phyloP scores from a whole-genome alignment of 2,329 filamentous ascomycete genomes.

The Biscogniauxia sp. region DNA sequence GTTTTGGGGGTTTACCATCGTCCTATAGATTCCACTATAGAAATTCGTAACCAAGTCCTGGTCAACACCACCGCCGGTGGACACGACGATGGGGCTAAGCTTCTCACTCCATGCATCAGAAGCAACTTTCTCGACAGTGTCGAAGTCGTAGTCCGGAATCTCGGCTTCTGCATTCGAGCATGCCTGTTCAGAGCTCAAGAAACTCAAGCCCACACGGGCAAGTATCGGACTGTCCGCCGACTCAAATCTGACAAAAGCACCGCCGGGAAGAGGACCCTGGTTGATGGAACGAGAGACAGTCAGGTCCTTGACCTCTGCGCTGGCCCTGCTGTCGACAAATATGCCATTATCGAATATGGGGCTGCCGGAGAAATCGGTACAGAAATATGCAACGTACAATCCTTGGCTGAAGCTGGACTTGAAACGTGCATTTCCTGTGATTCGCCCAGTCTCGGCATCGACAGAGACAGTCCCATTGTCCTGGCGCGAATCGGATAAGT shows the following conservation, averaged over 20 bases:
- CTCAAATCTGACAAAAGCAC: conserved; percentile 63
- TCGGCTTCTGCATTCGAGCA: conserved; percentile 67
- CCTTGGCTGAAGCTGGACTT: conserved; percentile 64
- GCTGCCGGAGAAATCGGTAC: conserved; percentile 63
- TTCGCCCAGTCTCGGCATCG: conserved; percentile 53
- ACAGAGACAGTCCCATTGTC: conserved; percentile 57
- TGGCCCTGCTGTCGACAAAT: conserved; percentile 57
- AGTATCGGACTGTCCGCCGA: conserved; percentile 50
- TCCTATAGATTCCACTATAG: conserved; percentile 71
- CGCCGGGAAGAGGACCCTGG: conserved; percentile 55
- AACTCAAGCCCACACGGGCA: conserved; percentile 67
- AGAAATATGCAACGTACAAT: conserved; percentile 60
- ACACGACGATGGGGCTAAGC: conserved; percentile 55
- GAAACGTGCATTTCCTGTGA: conserved; percentile 63
- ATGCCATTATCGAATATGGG: conserved; percentile 58
- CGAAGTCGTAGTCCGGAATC: conserved; percentile 67
- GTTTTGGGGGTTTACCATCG: conserved; percentile 70
- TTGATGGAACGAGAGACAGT: conserved; percentile 50
- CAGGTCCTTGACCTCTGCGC: conserved; percentile 44
- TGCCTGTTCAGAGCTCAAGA: conserved; percentile 64
- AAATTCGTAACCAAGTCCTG: conserved; percentile 59
- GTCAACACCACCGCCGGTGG: conserved; percentile 50
- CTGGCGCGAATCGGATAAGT: conserved; percentile 59
- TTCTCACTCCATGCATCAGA: conserved; percentile 60
- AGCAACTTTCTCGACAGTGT: conserved; percentile 49